Base-by-base conservation (phyloP, 139 green algal species). In the Ettlia oleoabundans region DNA sequence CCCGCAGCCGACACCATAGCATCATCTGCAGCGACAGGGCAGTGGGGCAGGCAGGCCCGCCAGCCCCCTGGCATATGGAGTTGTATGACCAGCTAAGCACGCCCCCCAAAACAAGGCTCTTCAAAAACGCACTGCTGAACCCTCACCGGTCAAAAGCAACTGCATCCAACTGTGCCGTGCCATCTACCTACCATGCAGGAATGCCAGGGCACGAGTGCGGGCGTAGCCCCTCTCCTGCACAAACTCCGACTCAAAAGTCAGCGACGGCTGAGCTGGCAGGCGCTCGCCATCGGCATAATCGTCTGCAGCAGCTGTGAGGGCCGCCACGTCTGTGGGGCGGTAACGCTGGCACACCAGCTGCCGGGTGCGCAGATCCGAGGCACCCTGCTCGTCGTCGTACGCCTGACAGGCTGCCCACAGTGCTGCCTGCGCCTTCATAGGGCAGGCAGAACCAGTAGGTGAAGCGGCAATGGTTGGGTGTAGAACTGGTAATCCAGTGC, bases 331-430 rank as follows among this genome's bases (percentile, higher is more conserved):
- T 19, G 63, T 26, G 30, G 82, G 61, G 13, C 40, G 33, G 70
- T 87, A 87, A 6, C 80, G 63, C 55, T 68, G 43, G 72, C 82
- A 87, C 37, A 87, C 82, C 35, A 77, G 41, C 43, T 84, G 82
- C 0, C 82, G 82, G 8, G 78, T 69, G n/a, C 38, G 37, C 70
- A 75, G 28, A 58, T 81, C 67, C 6, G 51, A 51, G 2, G 21
- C 73, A 1, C 37, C 35, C 64, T 81, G 64, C 40, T 74, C 69
- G 9, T 85, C 81, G 9, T 66, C 74, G 19, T 70, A 81, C 28
- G 41, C 18, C 37, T 81, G 70, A 63, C 63, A 47, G 28, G 71
- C 41, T 3, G 42, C 61, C 82, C 82, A 87, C 61, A 87, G 47
- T 30, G 52, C 37, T 40, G 32, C n/a, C 47, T 87, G 82, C 15